A percentile compares a stretch with the other conserved stretches of the same genome.
phyloP scores from a whole-genome alignment of 2,329 filamentous ascomycete genomes.

The Botrytis tulipae region DNA sequence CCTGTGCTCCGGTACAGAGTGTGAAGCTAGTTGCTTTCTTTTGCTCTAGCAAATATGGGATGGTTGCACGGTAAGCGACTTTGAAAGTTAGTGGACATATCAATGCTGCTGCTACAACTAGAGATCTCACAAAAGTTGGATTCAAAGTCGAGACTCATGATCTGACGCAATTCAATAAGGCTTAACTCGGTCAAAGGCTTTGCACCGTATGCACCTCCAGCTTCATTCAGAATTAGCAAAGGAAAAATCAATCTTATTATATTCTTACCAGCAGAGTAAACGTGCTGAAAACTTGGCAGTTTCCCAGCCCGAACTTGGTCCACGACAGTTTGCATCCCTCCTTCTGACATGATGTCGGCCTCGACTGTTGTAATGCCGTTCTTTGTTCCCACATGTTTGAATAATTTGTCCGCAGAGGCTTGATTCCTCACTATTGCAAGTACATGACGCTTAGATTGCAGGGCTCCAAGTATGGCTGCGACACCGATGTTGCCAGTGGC shows the following conservation, averaged over 20 bases:
- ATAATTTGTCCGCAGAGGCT: constrained; percentile 39
- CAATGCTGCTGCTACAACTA: neutral
- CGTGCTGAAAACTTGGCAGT: constrained; percentile 43
- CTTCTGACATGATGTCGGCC: constrained; percentile 22
- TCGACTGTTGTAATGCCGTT: constrained; percentile 22
- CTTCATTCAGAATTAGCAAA: neutral
- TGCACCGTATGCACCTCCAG: neutral
- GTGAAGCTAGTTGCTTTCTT: constrained; percentile 38
- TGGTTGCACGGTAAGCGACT: constrained; percentile 29
- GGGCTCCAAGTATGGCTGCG: constrained; percentile 37
- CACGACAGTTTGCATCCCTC: constrained; percentile 40
- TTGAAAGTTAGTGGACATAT: neutral
- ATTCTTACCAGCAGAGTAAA: constrained; percentile 38
- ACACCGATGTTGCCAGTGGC: constrained; percentile 44
- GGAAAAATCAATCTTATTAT: neutral
- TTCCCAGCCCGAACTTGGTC: constrained; percentile 39
- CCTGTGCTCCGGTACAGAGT: constrained; percentile 38
- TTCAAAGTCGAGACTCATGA: neutral
- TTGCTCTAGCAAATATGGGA: constrained; percentile 40
- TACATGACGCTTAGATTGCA: constrained; percentile 38
- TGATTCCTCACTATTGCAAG: constrained; percentile 43
- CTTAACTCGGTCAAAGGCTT: neutral
- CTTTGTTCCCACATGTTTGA: constrained; percentile 35
- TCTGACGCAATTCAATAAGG: neutral
- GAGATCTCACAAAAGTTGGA: neutral